A percentile compares a stretch with the other conserved stretches of the same genome.
These are phyloP conservation scores for Amanita thiersii DNA, from an alignment of 768 basidiomycete species.

Conservation along the genomic window DNA sequence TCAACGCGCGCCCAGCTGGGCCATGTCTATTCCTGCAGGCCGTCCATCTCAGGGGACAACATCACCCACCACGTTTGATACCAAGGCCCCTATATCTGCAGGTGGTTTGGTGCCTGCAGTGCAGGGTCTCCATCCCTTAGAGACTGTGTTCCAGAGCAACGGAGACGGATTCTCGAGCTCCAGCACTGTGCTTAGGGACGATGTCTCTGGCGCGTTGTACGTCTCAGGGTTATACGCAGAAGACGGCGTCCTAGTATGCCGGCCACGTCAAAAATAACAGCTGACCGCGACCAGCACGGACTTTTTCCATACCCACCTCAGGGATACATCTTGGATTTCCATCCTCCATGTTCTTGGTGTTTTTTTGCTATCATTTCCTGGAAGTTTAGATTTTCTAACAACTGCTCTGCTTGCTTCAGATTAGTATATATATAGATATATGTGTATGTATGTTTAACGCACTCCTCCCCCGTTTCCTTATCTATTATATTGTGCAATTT, in stretches of 20 bases:
- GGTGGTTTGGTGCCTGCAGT: conserved; percentile 28
- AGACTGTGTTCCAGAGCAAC: conserved; percentile 69
- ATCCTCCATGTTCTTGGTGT: too few species aligned
- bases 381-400: too few species aligned
- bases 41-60: conserved; percentile 8
- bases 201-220: conserved; percentile 38
- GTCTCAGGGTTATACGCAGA: conserved; percentile 51
- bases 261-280: conserved; percentile 9
- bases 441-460: too few species aligned
- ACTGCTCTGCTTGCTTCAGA: too few species aligned
- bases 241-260: conserved; percentile 45
- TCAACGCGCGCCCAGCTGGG: conserved; percentile 52
- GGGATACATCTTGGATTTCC: too few species aligned
- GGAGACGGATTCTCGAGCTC: conserved; percentile 53
- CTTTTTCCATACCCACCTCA: too few species aligned
- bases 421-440: too few species aligned
- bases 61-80: conserved; percentile 24
- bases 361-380: too few species aligned
- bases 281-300: too few species aligned
- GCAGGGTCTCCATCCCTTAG: conserved; percentile 29
- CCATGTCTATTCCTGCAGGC: conserved; percentile 34
- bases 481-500: too few species aligned
- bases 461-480: too few species aligned
- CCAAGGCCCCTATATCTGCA: conserved; percentile 39
- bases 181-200: conserved; percentile 44